These are phyloP conservation scores for Medicago ruthenica DNA, from an alignment of 306 rosid genomes.

Conservation along the genomic window DNA sequence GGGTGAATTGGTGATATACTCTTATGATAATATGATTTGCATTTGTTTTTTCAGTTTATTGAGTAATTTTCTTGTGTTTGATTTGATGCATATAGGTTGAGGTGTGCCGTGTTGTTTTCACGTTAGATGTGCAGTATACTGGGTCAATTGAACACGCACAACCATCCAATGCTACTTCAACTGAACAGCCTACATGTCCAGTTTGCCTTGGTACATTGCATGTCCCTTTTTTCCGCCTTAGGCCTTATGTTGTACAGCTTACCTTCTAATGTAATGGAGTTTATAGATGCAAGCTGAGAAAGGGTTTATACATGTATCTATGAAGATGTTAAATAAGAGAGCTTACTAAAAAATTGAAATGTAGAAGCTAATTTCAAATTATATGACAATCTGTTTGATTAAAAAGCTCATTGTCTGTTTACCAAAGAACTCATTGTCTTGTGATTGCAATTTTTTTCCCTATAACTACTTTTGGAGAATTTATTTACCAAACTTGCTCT, in stretches of 20 bases:
- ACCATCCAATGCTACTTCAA: conserved; percentile 68
- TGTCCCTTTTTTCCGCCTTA: background rate
- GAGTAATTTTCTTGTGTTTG: background rate
- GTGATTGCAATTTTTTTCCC: background rate
- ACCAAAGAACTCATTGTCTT: background rate
- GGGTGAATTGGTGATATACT: background rate
- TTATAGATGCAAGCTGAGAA: background rate
- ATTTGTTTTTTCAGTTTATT: conserved; percentile 14
- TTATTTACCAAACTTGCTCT: background rate
- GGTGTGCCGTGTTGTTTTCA: conserved; percentile 75
- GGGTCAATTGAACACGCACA: conserved; percentile 88
- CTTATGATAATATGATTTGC: background rate
- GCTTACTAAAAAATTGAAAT: background rate
- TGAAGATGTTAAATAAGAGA: background rate
- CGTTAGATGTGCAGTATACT: conserved; percentile 87
- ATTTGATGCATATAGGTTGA: conserved; percentile 57
- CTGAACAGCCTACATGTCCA: conserved; percentile 90
- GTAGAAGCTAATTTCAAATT: background rate
- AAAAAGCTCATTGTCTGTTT: background rate
- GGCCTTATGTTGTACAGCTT: background rate
- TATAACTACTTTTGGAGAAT: background rate
- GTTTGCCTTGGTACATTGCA: conserved; percentile 80
- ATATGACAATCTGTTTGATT: background rate
- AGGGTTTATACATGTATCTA: background rate
- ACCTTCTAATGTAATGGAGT: background rate